A percentile compares a stretch with the other conserved stretches of the same genome.
phyloP scores from a whole-genome alignment of 176 grass and related monocot species.

The Pontederia crassipes region DNA sequence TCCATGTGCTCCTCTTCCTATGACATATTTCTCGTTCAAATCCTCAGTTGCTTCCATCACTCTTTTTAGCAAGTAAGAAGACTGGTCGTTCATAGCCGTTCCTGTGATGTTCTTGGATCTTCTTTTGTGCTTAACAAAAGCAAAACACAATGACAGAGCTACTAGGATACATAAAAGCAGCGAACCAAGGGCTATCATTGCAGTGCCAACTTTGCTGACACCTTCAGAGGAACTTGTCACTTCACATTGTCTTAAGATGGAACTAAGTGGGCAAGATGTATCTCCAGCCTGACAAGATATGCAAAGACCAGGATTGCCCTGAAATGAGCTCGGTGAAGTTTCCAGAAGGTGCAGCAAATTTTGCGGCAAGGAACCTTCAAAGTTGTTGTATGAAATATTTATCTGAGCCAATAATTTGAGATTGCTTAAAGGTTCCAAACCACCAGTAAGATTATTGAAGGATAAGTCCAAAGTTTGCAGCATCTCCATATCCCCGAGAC shows the following conservation, averaged over 20 bases:
- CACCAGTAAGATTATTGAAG: slow-evolving; percentile 35
- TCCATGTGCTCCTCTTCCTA: slow-evolving; percentile 42
- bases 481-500: slow-evolving; percentile 40
- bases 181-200: not conserved
- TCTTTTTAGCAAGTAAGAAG: slow-evolving; percentile 31
- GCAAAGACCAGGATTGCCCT: slow-evolving; percentile 35
- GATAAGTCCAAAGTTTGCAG: slow-evolving; percentile 56
- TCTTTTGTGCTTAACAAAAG: slow-evolving; percentile 26
- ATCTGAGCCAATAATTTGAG: not conserved
- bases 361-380: slow-evolving; percentile 27
- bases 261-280: not conserved
- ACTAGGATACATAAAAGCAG: no score
- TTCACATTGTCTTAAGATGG: slow-evolving; percentile 2
- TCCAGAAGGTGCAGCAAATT: slow-evolving; percentile 33
- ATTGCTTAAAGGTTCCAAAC: not conserved
- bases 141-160: slow-evolving; percentile 12
- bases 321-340: slow-evolving; percentile 21
- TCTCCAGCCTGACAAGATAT: not conserved
- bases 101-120: slow-evolving; percentile 32
- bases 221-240: not conserved
- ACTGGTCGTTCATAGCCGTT: slow-evolving; percentile 30
- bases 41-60: slow-evolving; percentile 39
- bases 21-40: slow-evolving; percentile 49
- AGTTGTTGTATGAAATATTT: slow-evolving; percentile 43
- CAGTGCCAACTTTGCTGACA: slow-evolving; percentile 15